Conservation (phyloP, 257 asterid genomes). For the Petunia secreta region DNA sequence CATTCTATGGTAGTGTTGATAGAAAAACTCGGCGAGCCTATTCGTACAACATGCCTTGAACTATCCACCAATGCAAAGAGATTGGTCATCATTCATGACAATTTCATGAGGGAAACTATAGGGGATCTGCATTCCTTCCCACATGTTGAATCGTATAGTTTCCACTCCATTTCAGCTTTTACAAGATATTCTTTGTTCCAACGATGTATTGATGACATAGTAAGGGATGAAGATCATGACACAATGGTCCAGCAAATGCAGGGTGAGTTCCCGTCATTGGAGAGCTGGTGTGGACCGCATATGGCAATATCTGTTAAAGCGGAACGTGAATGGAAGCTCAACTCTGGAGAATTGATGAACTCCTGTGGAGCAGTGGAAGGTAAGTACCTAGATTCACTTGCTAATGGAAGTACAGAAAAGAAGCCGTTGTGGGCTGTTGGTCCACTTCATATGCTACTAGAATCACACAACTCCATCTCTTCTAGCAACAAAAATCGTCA, state of each 20-base stretch:
- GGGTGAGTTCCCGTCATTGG: background rate
- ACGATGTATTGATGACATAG: background rate
- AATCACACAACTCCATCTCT: background rate
- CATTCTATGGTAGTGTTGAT: background rate
- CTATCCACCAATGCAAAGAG: background rate
- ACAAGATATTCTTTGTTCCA: background rate
- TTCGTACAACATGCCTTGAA: background rate
- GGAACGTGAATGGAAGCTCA: background rate
- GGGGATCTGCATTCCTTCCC: background rate
- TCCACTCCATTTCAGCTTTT: background rate
- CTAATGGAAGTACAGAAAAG: background rate
- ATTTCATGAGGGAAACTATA: background rate
- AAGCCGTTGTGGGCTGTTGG: background rate
- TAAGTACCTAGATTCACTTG: slow-evolving; percentile 4
- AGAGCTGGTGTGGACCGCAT: background rate
- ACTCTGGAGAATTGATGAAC: background rate
- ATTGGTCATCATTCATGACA: background rate
- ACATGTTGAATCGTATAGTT: background rate
- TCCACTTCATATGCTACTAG: background rate
- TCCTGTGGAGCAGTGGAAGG: background rate
- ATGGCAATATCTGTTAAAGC: background rate
- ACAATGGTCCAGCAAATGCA: background rate
- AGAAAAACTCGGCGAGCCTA: background rate
- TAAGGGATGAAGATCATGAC: background rate
- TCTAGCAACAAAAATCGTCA: background rate